These are phyloP conservation scores for Exophiala sp. DNA, from an alignment of 2,329 filamentous ascomycete genomes.

Conservation along the genomic window DNA sequence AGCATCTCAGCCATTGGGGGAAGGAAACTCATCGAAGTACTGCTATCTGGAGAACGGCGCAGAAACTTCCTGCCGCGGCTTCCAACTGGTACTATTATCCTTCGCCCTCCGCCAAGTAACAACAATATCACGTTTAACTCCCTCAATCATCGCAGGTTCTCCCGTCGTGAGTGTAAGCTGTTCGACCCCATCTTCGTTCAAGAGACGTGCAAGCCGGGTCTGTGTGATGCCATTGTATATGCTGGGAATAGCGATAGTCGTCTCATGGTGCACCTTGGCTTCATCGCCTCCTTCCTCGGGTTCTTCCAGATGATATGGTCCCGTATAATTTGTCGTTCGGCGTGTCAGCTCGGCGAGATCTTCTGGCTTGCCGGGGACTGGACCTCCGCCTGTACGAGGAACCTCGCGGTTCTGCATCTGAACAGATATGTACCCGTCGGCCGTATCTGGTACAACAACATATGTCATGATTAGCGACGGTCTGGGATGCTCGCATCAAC, in stretches of 20 bases:
- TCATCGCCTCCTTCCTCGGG: background rate
- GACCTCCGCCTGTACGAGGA: background rate
- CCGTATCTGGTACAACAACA: background rate
- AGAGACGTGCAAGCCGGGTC: background rate
- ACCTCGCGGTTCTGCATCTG: background rate
- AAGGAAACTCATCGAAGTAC: too few relatives aligned
- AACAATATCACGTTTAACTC: background rate
- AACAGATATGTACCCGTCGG: slow-evolving; percentile 4
- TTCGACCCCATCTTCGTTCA: background rate
- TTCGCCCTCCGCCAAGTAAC: background rate
- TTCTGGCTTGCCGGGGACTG: background rate
- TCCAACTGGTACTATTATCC: background rate
- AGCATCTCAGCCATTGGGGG: too few relatives aligned
- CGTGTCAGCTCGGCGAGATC: background rate
- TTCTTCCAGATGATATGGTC: background rate
- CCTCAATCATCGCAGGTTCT: background rate
- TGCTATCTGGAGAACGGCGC: background rate
- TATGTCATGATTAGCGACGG: background rate
- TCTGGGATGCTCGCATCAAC: background rate
- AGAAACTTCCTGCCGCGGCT: background rate
- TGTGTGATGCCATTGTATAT: background rate
- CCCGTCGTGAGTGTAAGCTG: background rate
- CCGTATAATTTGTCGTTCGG: background rate
- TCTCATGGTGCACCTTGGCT: background rate
- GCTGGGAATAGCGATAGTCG: background rate